Evolutionary conservation across 2,329 filamentous ascomycete species (phyloP).

Genomic region (Neoarthrinium moseri): DNA sequence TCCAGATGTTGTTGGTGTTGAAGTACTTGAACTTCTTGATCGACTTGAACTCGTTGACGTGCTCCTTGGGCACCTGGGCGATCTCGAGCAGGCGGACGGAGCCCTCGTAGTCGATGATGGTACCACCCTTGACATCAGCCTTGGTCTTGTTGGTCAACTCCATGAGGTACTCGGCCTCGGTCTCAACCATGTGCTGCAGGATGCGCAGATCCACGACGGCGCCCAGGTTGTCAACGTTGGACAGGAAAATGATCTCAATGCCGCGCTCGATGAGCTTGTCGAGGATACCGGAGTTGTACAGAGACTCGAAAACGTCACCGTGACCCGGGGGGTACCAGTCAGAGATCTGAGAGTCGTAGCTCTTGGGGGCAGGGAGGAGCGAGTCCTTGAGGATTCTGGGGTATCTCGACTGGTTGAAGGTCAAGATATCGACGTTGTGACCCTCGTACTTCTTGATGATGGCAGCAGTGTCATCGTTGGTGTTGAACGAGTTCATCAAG

Average conservation of each 20-base stretch:
- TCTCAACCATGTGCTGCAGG: slow-evolving; percentile 99
- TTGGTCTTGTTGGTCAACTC: slow-evolving; percentile 99
- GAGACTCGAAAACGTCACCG: slow-evolving; percentile 98
- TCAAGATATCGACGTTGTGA: slow-evolving; percentile 98
- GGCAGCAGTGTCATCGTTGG: slow-evolving; percentile 92
- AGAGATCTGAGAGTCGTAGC: slow-evolving; percentile 79
- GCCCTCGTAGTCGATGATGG: slow-evolving; percentile 99
- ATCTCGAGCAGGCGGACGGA: slow-evolving; percentile 96
- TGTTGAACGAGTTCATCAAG: slow-evolving; percentile 99
- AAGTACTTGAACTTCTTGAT: slow-evolving; percentile 99
- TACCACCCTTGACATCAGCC: slow-evolving; percentile 99
- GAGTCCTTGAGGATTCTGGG: slow-evolving; percentile 98
- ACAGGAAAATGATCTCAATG: slow-evolving; percentile 97
- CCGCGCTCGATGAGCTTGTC: slow-evolving; percentile 94
- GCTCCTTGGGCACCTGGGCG: slow-evolving; percentile 98
- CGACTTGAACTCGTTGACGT: slow-evolving; percentile 99
- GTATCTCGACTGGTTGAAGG: slow-evolving; percentile 99
- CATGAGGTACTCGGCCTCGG: slow-evolving; percentile 98
- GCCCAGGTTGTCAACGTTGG: slow-evolving; percentile 98
- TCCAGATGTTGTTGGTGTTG: slow-evolving; percentile 99
- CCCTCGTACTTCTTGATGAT: slow-evolving; percentile 99
- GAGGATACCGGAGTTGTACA: slow-evolving; percentile 98
- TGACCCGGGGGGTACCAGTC: slow-evolving; percentile 99
- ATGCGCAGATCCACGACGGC: slow-evolving; percentile 98
- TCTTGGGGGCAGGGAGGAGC: slow-evolving; percentile 91